Evolutionary conservation across 2,329 filamentous ascomycete species (phyloP).

Genomic region (Tolypocladium cylindrosporum): DNA sequence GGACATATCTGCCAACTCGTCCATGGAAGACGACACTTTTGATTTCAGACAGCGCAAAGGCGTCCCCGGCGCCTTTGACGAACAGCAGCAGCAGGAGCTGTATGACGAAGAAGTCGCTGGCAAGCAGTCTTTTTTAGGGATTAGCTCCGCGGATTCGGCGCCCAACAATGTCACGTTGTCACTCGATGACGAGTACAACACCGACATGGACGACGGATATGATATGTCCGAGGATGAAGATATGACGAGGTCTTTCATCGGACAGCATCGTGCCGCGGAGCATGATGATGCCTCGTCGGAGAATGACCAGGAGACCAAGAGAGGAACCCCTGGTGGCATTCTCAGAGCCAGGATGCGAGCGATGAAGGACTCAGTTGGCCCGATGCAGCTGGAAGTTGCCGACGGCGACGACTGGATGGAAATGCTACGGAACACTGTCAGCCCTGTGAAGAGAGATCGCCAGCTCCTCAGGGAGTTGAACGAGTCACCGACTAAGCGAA

Average conservation of each 20-base stretch:
- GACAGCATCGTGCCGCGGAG: slow-evolving; percentile 69
- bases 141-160: slow-evolving; percentile 76
- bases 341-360: slow-evolving; percentile 55
- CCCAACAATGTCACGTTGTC: slow-evolving; percentile 49
- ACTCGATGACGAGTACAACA: slow-evolving; percentile 46
- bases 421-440: slow-evolving; percentile 88
- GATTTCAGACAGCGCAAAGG: slow-evolving; percentile 40
- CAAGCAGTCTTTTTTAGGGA: slow-evolving; percentile 81
- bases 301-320: slow-evolving; percentile 36
- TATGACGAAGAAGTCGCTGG: slow-evolving; percentile 45
- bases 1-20: slow-evolving; percentile 13
- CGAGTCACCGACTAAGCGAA: slow-evolving; percentile 36
- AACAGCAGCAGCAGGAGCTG: slow-evolving; percentile 45
- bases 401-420: slow-evolving; percentile 84
- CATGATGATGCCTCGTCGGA: slow-evolving; percentile 49
- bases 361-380: slow-evolving; percentile 48
- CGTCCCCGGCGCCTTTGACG: slow-evolving; percentile 77
- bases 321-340: slow-evolving; percentile 46
- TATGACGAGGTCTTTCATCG: slow-evolving; percentile 69
- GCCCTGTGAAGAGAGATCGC: slow-evolving; percentile 85
- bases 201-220: slow-evolving; percentile 64
- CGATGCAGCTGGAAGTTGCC: slow-evolving; percentile 49
- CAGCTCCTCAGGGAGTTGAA: slow-evolving; percentile 53
- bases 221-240: slow-evolving; percentile 60
- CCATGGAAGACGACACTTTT: slow-evolving; percentile 46